A percentile compares a stretch with the other conserved stretches of the same genome.
These are phyloP conservation scores for Mycena sanguinolenta DNA, from an alignment of 768 basidiomycete species.

Conservation along the genomic window DNA sequence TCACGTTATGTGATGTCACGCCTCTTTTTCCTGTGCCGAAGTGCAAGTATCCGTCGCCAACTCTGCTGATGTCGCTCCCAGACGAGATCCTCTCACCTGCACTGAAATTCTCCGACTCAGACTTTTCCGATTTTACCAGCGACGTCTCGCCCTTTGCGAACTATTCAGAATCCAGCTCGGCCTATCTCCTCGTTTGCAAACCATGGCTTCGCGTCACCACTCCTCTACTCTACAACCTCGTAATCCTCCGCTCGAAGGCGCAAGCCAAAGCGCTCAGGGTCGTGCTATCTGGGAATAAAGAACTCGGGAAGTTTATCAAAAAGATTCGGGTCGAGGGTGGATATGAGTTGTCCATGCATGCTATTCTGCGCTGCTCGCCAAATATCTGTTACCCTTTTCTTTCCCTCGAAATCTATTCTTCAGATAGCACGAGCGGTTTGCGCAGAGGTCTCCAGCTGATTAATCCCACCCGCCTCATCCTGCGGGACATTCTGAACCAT, in stretches of 20 bases:
- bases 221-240: constrained; percentile 42
- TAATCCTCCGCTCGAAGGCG: constrained; percentile 41
- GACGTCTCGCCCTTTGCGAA: neutral
- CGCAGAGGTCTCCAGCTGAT: constrained; percentile 8
- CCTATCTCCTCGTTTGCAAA: constrained; percentile 30
- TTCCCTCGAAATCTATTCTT: neutral
- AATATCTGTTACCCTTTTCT: constrained; percentile 22
- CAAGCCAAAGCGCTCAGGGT: constrained; percentile 42
- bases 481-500: neutral
- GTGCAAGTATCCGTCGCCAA: no score
- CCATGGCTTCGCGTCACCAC: constrained; percentile 44
- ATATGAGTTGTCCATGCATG: neutral
- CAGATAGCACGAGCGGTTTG: constrained; percentile 1
- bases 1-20: no score
- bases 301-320: neutral
- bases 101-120: neutral
- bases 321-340: neutral
- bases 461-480: neutral
- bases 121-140: neutral
- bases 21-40: no score
- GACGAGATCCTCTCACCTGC: neutral
- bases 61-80: no score
- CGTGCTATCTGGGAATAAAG: constrained; percentile 16
- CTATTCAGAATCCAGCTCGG: neutral
- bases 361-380: constrained; percentile 11